phyloP scores from a whole-genome alignment of 1,284 basidiomycete species.

The Apiotrichum veenhuisii region DNA sequence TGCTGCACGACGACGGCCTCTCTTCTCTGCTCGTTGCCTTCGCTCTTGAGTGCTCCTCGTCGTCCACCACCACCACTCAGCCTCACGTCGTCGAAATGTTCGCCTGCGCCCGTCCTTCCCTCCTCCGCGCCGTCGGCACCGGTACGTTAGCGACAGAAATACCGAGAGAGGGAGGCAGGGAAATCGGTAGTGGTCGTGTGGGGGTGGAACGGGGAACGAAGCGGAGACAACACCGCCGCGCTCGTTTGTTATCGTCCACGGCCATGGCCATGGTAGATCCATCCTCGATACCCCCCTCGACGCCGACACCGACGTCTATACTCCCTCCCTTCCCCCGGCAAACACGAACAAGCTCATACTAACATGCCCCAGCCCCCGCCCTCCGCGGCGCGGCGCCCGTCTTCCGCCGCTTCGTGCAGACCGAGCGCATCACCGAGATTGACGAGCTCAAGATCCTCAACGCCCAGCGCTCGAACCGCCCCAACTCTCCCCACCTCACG shows the following conservation, averaged over 20 bases:
- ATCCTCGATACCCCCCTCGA: background rate
- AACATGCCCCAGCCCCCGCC: slow-evolving; percentile 13
- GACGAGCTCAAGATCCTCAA: slow-evolving; percentile 62
- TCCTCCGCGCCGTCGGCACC: slow-evolving; percentile 21
- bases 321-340: background rate
- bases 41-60: background rate
- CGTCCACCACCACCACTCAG: background rate
- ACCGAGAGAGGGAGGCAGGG: background rate
- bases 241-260: no score
- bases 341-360: background rate
- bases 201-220: no score
- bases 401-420: slow-evolving; percentile 24
- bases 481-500: slow-evolving; percentile 86
- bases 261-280: no score
- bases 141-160: slow-evolving; percentile 10
- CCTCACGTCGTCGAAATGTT: slow-evolving; percentile 8
- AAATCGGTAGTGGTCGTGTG: background rate
- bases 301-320: no score
- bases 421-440: slow-evolving; percentile 31
- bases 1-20: background rate
- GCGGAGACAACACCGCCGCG: no score
- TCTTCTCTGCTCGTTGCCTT: background rate
- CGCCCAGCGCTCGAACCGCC: slow-evolving; percentile 75
- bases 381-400: slow-evolving; percentile 7
- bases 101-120: slow-evolving; percentile 20